phyloP scores from a whole-genome alignment of 1,284 basidiomycete genomes.

The Psilocybe mexicana region DNA sequence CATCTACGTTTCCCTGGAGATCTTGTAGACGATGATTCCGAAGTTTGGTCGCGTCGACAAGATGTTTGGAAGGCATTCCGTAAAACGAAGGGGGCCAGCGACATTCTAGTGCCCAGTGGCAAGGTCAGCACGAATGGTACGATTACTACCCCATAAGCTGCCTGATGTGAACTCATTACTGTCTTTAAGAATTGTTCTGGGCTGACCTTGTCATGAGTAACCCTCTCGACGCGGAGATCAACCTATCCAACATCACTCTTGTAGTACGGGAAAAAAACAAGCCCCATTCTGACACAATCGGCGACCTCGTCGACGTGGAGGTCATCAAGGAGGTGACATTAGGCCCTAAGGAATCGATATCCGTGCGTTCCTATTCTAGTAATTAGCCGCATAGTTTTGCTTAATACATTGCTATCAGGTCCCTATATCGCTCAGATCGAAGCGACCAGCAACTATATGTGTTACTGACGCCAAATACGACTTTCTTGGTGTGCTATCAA shows the following conservation, averaged over 20 bases:
- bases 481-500: slow-evolving; percentile 68
- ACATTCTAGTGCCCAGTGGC: slow-evolving; percentile 51
- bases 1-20: slow-evolving; percentile 56
- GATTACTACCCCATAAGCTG: background rate
- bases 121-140: slow-evolving; percentile 66
- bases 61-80: slow-evolving; percentile 64
- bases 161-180: background rate
- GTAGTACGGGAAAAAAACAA: slow-evolving; percentile 41
- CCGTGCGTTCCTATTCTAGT: slow-evolving; percentile 8
- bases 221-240: slow-evolving; percentile 70
- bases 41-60: slow-evolving; percentile 63
- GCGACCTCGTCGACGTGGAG: slow-evolving; percentile 55
- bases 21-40: slow-evolving; percentile 40
- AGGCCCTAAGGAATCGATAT: slow-evolving; percentile 46
- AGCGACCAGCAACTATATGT: slow-evolving; percentile 49
- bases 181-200: slow-evolving; percentile 67
- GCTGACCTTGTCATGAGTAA: slow-evolving; percentile 69
- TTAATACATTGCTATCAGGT: slow-evolving; percentile 44
- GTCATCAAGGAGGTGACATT: slow-evolving; percentile 58
- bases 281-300: slow-evolving; percentile 32
- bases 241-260: slow-evolving; percentile 60
- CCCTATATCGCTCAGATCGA: slow-evolving; percentile 58
- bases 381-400: background rate
- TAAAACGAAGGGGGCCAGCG: slow-evolving; percentile 52
- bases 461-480: slow-evolving; percentile 60